Evolutionary conservation across 1,284 basidiomycete genomes (phyloP).

Genomic region (Leccinum fallax): DNA sequence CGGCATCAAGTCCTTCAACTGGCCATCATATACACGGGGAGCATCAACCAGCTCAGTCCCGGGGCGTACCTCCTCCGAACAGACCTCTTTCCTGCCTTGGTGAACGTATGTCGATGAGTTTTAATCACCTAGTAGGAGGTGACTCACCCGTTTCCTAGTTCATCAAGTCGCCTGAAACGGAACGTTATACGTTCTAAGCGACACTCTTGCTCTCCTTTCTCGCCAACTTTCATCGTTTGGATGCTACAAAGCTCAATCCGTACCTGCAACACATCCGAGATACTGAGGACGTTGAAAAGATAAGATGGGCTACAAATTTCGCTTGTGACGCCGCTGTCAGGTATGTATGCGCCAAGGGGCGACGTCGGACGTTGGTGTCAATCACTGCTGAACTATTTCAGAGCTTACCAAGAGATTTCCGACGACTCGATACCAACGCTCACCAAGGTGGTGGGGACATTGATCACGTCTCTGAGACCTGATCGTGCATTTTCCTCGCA

Average conservation of each 20-base stretch:
- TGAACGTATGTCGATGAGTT: slow-evolving; percentile 39
- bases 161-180: slow-evolving; percentile 53
- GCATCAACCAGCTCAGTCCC: slow-evolving; percentile 61
- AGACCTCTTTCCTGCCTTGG: slow-evolving; percentile 60
- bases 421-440: slow-evolving; percentile 56
- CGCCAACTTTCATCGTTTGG: slow-evolving; percentile 68
- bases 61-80: slow-evolving; percentile 66
- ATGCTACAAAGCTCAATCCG: slow-evolving; percentile 65
- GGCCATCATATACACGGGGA: slow-evolving; percentile 56
- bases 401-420: slow-evolving; percentile 56
- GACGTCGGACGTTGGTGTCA: neutral
- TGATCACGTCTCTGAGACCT: slow-evolving; percentile 53
- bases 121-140: neutral
- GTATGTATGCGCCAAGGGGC: slow-evolving; percentile 38
- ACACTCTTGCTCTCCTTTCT: slow-evolving; percentile 56
- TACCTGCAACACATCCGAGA: slow-evolving; percentile 56
- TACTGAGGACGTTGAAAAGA: slow-evolving; percentile 48
- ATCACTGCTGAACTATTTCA: no score
- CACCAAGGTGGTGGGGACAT: slow-evolving; percentile 48
- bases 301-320: slow-evolving; percentile 57
- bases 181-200: slow-evolving; percentile 59
- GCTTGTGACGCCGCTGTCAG: slow-evolving; percentile 49
- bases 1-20: slow-evolving; percentile 59
- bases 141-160: slow-evolving; percentile 39
- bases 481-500: slow-evolving; percentile 53